A percentile compares a stretch with the other conserved stretches of the same genome.
Conservation (phyloP, 306 rosid species). For the Crotalaria pallida region DNA sequence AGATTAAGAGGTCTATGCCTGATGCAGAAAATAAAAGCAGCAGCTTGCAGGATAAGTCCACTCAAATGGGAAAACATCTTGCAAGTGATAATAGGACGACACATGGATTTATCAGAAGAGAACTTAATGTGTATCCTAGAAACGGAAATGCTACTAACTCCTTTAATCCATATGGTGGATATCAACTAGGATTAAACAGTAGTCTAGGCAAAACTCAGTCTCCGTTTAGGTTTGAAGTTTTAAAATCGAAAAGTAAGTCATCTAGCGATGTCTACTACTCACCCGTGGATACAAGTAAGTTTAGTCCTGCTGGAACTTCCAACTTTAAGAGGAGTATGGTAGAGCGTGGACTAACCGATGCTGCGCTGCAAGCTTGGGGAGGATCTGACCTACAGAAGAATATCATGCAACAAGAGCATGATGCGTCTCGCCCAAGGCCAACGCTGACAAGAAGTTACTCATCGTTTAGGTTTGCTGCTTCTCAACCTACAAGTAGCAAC, state of each 20-base stretch:
- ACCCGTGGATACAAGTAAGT: constrained; percentile 6
- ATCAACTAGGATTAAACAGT: constrained; percentile 15
- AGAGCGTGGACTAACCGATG: constrained; percentile 27
- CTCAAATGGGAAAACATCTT: constrained; percentile 13
- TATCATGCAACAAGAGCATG: constrained; percentile 27
- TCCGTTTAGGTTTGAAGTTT: constrained; percentile 21
- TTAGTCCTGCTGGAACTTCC: constrained; percentile 31
- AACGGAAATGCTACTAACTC: constrained; percentile 35
- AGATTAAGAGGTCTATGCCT: constrained; percentile 51
- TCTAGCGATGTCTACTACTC: constrained; percentile 37
- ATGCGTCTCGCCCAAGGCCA: constrained; percentile 41
- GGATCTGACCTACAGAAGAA: constrained; percentile 31
- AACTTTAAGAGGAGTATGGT: no score
- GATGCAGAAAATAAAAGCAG: constrained; percentile 35
- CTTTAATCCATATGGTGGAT: constrained; percentile 26
- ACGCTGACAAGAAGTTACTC: no score
- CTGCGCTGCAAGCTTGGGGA: constrained; percentile 31
- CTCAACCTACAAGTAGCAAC: no score
- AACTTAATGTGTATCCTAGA: constrained; percentile 27
- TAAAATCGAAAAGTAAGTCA: constrained; percentile 36
- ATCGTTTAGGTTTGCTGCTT: no score
- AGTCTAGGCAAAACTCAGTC: constrained; percentile 33
- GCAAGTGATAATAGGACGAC: neutral
- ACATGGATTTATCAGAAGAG: constrained; percentile 17
- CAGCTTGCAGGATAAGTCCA: constrained; percentile 15